phyloP scores from a whole-genome alignment of 164 flowering plant species.

The Sedum album region DNA sequence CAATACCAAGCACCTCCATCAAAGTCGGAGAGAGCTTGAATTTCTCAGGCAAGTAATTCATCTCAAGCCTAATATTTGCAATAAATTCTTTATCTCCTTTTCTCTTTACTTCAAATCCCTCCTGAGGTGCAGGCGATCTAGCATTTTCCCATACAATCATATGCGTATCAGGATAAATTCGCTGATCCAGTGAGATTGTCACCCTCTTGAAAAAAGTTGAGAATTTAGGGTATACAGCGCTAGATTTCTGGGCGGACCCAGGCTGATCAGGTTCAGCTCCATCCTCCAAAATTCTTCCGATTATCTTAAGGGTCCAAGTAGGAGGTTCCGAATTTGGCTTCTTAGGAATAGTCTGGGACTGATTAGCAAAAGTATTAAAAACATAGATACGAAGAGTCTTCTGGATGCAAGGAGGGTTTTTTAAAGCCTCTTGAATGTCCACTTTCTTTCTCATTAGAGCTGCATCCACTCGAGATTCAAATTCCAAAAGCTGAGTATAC shows the following conservation, averaged over 20 bases:
- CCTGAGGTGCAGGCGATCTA: constrained; percentile 37
- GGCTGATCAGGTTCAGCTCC: constrained; percentile 40
- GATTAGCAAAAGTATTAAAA: constrained; percentile 26
- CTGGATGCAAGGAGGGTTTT: constrained; percentile 10
- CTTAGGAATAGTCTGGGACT: constrained; percentile 25
- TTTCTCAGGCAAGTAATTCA: constrained; percentile 41
- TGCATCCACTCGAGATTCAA: constrained; percentile 7
- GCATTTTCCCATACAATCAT: constrained; percentile 39
- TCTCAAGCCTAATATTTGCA: constrained; percentile 30
- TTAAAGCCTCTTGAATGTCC: constrained; percentile 9
- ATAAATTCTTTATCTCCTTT: constrained; percentile 41
- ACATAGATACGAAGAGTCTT: constrained; percentile 12
- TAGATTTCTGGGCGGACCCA: constrained; percentile 25
- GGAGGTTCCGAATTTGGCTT: constrained; percentile 37
- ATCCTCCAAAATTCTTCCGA: constrained; percentile 47
- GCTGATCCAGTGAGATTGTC: constrained; percentile 40
- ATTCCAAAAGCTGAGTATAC: constrained; percentile 10
- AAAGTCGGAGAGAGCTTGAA: constrained; percentile 36
- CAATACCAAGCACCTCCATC: constrained; percentile 42
- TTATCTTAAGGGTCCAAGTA: constrained; percentile 41
- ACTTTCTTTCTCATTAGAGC: constrained; percentile 10
- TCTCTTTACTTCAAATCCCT: constrained; percentile 42
- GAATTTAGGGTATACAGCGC: constrained; percentile 31
- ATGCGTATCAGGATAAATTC: constrained; percentile 35
- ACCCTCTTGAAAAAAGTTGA: constrained; percentile 43